Evolutionary conservation across 2,329 filamentous ascomycete genomes (phyloP).

Genomic region (Paradendryphiella salina): DNA sequence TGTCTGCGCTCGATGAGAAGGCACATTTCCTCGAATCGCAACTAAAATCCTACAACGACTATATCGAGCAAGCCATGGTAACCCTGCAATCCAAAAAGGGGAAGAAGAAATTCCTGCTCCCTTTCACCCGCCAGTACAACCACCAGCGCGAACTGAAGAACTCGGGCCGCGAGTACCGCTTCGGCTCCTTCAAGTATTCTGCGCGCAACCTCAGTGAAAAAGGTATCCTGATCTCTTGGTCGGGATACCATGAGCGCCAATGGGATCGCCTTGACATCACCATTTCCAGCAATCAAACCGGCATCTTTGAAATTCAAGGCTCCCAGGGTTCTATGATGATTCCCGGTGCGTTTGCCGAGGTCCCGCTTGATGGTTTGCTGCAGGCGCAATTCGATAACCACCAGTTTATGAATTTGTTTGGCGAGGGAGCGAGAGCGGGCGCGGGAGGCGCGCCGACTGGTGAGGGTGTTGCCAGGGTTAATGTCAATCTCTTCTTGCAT

Average conservation of each 20-base stretch:
- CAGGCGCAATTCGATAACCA: constrained; percentile 97
- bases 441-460: constrained; percentile 21
- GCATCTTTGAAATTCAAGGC: constrained; percentile 90
- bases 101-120: constrained; percentile 90
- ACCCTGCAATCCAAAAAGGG: constrained; percentile 97
- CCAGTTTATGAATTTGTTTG: constrained; percentile 92
- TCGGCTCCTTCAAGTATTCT: constrained; percentile 97
- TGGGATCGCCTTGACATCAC: constrained; percentile 94
- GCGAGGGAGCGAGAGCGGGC: constrained; percentile 25
- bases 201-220: constrained; percentile 87
- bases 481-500: constrained; percentile 96
- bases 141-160: constrained; percentile 95
- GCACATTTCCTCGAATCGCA: constrained; percentile 92
- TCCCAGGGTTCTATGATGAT: constrained; percentile 93
- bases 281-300: constrained; percentile 90
- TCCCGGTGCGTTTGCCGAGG: constrained; percentile 83
- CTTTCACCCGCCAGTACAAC: constrained; percentile 98
- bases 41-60: constrained; percentile 97
- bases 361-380: constrained; percentile 89
- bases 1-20: constrained; percentile 78
- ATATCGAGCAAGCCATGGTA: constrained; percentile 97
- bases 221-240: constrained; percentile 91
- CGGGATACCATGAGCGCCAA: constrained; percentile 76
- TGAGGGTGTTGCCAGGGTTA: constrained; percentile 68
- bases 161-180: constrained; percentile 90